Conservation (phyloP, 257 asterid genomes). For the Solanum arcanum region DNA sequence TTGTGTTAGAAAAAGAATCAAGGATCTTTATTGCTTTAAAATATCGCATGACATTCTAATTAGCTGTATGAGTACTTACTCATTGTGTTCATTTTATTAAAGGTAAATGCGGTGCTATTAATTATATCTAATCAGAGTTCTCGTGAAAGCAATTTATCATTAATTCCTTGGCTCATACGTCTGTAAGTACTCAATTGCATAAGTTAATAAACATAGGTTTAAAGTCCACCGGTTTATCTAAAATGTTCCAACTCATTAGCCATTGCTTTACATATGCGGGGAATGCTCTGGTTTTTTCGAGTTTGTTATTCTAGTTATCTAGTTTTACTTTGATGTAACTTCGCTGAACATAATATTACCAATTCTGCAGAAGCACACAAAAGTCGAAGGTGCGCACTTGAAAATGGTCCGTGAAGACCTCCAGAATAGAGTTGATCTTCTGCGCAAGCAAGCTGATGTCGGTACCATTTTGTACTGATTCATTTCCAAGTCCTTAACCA, state of each 20-base stretch:
- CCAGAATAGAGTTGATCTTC: slow-evolving; percentile 75
- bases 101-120: neutral
- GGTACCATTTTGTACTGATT: neutral
- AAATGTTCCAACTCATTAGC: neutral
- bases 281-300: neutral
- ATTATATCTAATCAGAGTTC: neutral
- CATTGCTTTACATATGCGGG: neutral
- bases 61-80: neutral
- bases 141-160: neutral
- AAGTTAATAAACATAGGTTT: neutral
- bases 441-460: slow-evolving; percentile 91
- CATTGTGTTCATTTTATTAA: neutral
- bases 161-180: neutral
- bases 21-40: neutral
- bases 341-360: neutral
- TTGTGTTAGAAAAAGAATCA: neutral
- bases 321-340: neutral
- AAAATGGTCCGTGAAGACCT: slow-evolving; percentile 79
- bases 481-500: slow-evolving; percentile 1
- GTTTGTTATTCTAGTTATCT: neutral
- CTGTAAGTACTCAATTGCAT: neutral
- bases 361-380: slow-evolving; percentile 47
- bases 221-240: neutral
- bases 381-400: slow-evolving; percentile 50
- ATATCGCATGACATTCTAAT: neutral